Percentiles rank a stretch among this genome's conserved stretches.
Conservation (phyloP, 2,329 filamentous ascomycete species). For the Thielaviopsis punctulata region DNA sequence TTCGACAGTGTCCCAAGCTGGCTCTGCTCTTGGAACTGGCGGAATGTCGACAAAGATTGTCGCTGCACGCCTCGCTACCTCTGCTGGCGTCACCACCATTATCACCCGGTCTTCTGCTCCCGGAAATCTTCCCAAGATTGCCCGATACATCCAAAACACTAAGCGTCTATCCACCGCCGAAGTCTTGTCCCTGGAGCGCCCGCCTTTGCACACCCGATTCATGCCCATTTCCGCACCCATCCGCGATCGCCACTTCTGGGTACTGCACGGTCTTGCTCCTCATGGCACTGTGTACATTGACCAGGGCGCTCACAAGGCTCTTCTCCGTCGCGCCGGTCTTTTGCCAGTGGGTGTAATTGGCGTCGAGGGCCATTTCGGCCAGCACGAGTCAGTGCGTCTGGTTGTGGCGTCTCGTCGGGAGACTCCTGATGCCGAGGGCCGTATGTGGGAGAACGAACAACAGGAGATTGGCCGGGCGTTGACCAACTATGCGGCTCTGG, state of each 20-base stretch:
- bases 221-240: conserved; percentile 71
- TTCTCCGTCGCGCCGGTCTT: conserved; percentile 69
- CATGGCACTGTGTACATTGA: conserved; percentile 91
- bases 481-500: conserved; percentile 78
- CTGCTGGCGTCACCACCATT: conserved; percentile 85
- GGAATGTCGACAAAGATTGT: conserved; percentile 98
- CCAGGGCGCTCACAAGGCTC: conserved; percentile 64
- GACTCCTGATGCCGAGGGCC: conserved; percentile 24
- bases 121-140: conserved; percentile 77
- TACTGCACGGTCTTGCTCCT: conserved; percentile 76
- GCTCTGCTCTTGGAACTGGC: conserved; percentile 77
- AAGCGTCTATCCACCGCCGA: conserved; percentile 16
- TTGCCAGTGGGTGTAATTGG: conserved; percentile 82
- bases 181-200: conserved; percentile 19
- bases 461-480: conserved; percentile 73
- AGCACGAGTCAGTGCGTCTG: conserved; percentile 81
- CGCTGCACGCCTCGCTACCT: conserved; percentile 78
- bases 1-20: conserved; percentile 59
- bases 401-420: conserved; percentile 54
- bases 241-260: conserved; percentile 90
- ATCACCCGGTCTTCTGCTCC: conserved; percentile 91
- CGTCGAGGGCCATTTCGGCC: conserved; percentile 73
- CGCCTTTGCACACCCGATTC: conserved; percentile 82
- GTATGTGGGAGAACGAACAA: conserved; percentile 33
- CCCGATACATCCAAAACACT: conserved; percentile 55